These are phyloP conservation scores for Paecilomyces variotii DNA, from an alignment of 2,329 filamentous ascomycete species.

Conservation along the genomic window DNA sequence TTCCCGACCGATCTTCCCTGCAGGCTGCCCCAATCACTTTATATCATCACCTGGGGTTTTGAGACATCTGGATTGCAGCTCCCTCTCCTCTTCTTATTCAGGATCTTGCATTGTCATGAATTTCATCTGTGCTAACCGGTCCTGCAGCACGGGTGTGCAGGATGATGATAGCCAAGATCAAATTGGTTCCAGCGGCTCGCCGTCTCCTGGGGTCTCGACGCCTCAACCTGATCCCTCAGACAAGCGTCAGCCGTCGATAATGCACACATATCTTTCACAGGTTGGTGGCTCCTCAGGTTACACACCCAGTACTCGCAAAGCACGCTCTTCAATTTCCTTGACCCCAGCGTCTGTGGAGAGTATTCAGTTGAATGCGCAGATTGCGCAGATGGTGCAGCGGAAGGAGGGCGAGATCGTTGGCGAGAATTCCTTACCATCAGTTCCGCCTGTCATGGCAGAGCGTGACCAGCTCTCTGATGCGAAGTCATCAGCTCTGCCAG, in stretches of 20 bases:
- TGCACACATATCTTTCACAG: conserved; percentile 96
- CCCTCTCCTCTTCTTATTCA: neutral
- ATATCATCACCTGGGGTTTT: neutral
- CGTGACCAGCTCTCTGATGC: conserved; percentile 25
- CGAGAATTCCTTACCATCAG: conserved; percentile 26
- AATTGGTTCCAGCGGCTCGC: conserved; percentile 66
- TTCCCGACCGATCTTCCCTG: conserved; percentile 1
- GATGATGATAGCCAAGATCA: conserved; percentile 37
- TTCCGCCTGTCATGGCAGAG: conserved; percentile 36
- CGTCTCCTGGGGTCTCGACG: conserved; percentile 83
- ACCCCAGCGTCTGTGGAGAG: conserved; percentile 17
- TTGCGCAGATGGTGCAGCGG: conserved; percentile 14
- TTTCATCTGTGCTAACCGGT: conserved; percentile 18
- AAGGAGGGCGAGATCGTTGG: conserved; percentile 17
- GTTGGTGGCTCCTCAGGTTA: conserved; percentile 84
- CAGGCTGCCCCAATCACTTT: conserved; percentile 5
- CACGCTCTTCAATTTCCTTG: conserved; percentile 30
- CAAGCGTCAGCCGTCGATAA: conserved; percentile 90
- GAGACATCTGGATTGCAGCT: neutral
- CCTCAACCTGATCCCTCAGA: conserved; percentile 89
- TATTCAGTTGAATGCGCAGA: conserved; percentile 9
- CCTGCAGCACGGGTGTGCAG: conserved; percentile 20
- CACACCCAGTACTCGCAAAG: conserved; percentile 45
- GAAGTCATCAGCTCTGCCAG: conserved; percentile 18
- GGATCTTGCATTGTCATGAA: neutral